Evolutionary conservation across 345 rosid species (phyloP), one percentile per base, ranked within the genome.

Genomic region (Firmiana major): DNA sequence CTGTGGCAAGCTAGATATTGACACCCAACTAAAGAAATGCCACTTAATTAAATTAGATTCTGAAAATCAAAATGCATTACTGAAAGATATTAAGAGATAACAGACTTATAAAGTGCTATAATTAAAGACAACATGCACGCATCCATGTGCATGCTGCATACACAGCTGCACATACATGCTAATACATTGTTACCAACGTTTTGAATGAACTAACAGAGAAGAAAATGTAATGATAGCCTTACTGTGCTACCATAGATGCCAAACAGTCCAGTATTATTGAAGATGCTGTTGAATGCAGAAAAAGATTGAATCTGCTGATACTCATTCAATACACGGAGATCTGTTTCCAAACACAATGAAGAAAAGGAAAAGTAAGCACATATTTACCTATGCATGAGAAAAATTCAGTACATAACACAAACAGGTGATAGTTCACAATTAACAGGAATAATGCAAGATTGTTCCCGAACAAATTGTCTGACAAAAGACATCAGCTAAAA

Each of bases 171-270:
- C 59, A 70, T 70, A 10, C 28, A 51, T 71, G 75, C 28, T 19
- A 10, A 34, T 17, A 19, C 34, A 17, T 13, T 43, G 17, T 26
- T 60, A 45, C 34, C 38, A 46, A 46, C 17, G 11, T 62, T 28
- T 45, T 12, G 17, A 24, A 45, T 19, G 36, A 55, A 12, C 49
- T 71, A 36, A 46, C 22, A 26, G 26, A 11, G 9, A 63, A 60
- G 3, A 17, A 13, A 31, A 24, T 12, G 7, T 19, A 73, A 34
- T 54, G 58, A 2, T 76, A 76, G 74, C 60, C 92, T 87, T 81
- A 90, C 94, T 42, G 94, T 88, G 87, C 87, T 84, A 65, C 90
- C 90, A 83, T 90, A 83, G 83, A 92, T 89, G 79, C 97, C 97
- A 79, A 92, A 92, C 80, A 90, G 71, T 77, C 94, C 89, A 4